Percentiles rank a stretch among this genome's conserved stretches.
phyloP scores from a whole-genome alignment of 176 grass and related monocot species.

The Leersia perrieri region DNA sequence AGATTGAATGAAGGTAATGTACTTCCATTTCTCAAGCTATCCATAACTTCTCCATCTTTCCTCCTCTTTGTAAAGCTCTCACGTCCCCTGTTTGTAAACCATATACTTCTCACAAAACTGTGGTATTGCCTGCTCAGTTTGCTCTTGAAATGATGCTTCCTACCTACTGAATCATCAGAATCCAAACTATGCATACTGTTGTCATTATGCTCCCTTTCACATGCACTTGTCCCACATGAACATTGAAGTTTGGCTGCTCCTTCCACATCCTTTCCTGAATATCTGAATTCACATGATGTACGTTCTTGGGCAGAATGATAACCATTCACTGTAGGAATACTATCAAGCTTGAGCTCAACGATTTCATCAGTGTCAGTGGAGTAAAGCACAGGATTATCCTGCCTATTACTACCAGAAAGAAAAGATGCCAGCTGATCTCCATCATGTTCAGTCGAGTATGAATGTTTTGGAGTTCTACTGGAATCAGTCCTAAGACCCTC shows the following conservation, averaged over 20 bases:
- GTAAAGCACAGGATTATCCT: conserved; percentile 24
- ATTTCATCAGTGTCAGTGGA: conserved; percentile 54
- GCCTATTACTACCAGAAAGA: conserved; percentile 46
- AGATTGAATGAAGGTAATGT: conserved; percentile 35
- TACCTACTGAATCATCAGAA: conserved; percentile 38
- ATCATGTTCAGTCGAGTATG: conserved; percentile 61
- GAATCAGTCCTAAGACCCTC: conserved; percentile 39
- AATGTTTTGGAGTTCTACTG: conserved; percentile 45
- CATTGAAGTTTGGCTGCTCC: conserved; percentile 18
- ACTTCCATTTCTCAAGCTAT: conserved; percentile 38
- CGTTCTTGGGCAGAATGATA: conserved; percentile 30
- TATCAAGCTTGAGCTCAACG: conserved; percentile 56
- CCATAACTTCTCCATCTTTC: conserved; percentile 72
- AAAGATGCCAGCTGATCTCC: conserved; percentile 70
- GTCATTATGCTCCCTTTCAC: conserved; percentile 12
- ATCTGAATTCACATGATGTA: conserved; percentile 27
- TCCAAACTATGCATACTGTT: conserved; percentile 35
- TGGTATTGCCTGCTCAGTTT: conserved; percentile 42
- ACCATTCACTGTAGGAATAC: conserved; percentile 41
- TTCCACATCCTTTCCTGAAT: conserved; percentile 46
- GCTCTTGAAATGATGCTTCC: conserved; percentile 39
- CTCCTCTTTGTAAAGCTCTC: conserved; percentile 78
- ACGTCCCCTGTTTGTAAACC: conserved; percentile 50
- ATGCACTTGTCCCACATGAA: conserved; percentile 21
- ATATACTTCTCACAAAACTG: conserved; percentile 60